Evolutionary conservation across 768 basidiomycete species (phyloP).

Genomic region (Lentinula boryana): DNA sequence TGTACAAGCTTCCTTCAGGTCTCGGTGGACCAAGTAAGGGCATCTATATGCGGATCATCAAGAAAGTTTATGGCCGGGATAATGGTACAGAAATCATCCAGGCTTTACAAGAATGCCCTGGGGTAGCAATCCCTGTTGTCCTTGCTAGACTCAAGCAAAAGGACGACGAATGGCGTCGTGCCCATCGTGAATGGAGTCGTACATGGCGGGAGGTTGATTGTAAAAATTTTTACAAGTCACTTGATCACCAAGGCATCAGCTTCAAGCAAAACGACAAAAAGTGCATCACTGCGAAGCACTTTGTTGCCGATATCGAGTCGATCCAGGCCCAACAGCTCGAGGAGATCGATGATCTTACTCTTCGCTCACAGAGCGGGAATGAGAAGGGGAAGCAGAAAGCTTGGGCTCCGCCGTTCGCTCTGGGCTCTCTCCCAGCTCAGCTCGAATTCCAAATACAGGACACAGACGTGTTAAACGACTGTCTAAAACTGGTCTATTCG

Average conservation of each 20-base stretch:
- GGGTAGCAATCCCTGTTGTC: slow-evolving; percentile 87
- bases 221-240: slow-evolving; percentile 96
- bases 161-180: slow-evolving; percentile 95
- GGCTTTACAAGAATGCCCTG: slow-evolving; percentile 88
- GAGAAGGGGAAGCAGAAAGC: slow-evolving; percentile 27
- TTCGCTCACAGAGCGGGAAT: neutral
- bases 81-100: slow-evolving; percentile 69
- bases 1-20: slow-evolving; percentile 78
- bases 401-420: slow-evolving; percentile 30
- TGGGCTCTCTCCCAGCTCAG: slow-evolving; percentile 57
- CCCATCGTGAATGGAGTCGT: slow-evolving; percentile 91
- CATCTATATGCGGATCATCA: slow-evolving; percentile 89
- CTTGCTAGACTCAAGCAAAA: slow-evolving; percentile 85
- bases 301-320: slow-evolving; percentile 74
- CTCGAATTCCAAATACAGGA: slow-evolving; percentile 77
- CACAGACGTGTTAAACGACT: slow-evolving; percentile 76
- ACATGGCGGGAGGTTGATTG: slow-evolving; percentile 97
- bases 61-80: slow-evolving; percentile 88
- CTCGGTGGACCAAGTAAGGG: slow-evolving; percentile 85
- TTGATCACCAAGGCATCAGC: slow-evolving; percentile 92
- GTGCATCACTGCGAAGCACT: slow-evolving; percentile 76
- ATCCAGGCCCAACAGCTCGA: slow-evolving; percentile 56
- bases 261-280: slow-evolving; percentile 98
- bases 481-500: slow-evolving; percentile 82
- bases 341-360: slow-evolving; percentile 16